Evolutionary conservation across 2,329 filamentous ascomycete genomes (phyloP).

Genomic region (Fusarium sp.): DNA sequence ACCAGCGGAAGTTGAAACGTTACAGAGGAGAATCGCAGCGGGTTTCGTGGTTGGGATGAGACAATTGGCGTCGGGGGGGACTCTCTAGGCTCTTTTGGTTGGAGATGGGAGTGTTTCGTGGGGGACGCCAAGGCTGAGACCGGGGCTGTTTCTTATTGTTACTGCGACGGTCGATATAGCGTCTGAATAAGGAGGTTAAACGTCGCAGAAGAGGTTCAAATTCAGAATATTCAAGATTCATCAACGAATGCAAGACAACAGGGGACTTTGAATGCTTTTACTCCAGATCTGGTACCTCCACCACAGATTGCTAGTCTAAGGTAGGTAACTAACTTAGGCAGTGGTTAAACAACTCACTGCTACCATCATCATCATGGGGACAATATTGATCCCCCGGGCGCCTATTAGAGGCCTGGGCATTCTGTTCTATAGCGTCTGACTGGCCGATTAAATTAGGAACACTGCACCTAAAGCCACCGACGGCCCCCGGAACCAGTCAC

Average conservation of each 20-base stretch:
- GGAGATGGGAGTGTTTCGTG: constrained; percentile 36
- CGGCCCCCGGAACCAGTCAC: constrained; percentile 2
- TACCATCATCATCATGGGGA: constrained; percentile 4
- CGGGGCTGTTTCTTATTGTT: constrained; percentile 16
- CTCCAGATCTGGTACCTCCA: neutral
- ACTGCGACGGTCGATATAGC: constrained; percentile 17
- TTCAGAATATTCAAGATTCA: neutral
- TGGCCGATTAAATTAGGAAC: constrained; percentile 46
- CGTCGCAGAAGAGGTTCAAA: constrained; percentile 23
- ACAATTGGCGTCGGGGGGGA: constrained; percentile 39
- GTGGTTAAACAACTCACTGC: constrained; percentile 1
- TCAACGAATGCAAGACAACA: constrained; percentile 7
- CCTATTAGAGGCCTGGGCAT: constrained; percentile 40
- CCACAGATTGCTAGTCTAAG: neutral
- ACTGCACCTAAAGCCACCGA: constrained; percentile 34
- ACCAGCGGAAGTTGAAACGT: constrained; percentile 43
- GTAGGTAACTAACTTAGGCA: no score
- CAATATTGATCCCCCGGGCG: constrained; percentile 32
- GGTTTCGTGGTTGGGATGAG: constrained; percentile 37
- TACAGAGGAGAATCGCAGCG: constrained; percentile 27
- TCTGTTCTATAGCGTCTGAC: constrained; percentile 26
- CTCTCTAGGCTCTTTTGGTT: constrained; percentile 7
- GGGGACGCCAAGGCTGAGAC: constrained; percentile 21
- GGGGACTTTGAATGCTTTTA: constrained; percentile 28
- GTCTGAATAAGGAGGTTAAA: constrained; percentile 21